Base-by-base conservation (phyloP, 2,329 filamentous ascomycete species). In the Aspergillus ibericus region DNA sequence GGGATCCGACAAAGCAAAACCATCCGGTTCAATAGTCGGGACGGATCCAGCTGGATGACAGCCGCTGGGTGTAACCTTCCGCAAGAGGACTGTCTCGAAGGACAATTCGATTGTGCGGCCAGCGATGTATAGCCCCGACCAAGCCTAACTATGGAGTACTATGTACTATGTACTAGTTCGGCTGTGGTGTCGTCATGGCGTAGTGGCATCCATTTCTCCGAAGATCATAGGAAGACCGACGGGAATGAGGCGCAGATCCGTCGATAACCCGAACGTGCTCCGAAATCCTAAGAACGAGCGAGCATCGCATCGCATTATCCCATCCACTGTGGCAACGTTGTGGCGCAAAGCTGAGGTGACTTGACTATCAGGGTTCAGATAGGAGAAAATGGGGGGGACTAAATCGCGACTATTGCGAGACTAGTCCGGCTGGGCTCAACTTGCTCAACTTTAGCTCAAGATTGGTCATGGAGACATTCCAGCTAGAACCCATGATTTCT, bases 11-110 rank as follows among this genome's bases (percentile, higher is more conserved):
- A 47, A 47, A 47, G 44, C 44, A 29, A 46, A 22, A 32, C 15
- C 25, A 47, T 47, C 22, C n/a, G 44, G 27, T 15, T 50, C 47
- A 32, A 50, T 36, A 50, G 47, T 34, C 32, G 16, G 16, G 25
- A 29, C 36, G 38, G 29, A 54, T 34, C 27, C 20, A 38, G 34
- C 20, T 55, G 3, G 29, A 38, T 60, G 55, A 55, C 47, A 55
- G 52, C 47, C 53, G 52, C 46, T 57, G 50, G 54, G 48, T 61
- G 56, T 56, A 55, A 59, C 53, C 49, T 59, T 61, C 59, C 59
- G 6, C 46, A 61, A 36, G 25, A 22, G 50, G 25, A 38, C 20
- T 22, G 5, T 29, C 18, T 6, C 13, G 51, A n/a, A 9, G 15
- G 52, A 55, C 44, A 46, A 51, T 59, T 25, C 38, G 46, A 51